Conservation (phyloP, 2,329 filamentous ascomycete genomes). For the Exophiala aquamarina region DNA sequence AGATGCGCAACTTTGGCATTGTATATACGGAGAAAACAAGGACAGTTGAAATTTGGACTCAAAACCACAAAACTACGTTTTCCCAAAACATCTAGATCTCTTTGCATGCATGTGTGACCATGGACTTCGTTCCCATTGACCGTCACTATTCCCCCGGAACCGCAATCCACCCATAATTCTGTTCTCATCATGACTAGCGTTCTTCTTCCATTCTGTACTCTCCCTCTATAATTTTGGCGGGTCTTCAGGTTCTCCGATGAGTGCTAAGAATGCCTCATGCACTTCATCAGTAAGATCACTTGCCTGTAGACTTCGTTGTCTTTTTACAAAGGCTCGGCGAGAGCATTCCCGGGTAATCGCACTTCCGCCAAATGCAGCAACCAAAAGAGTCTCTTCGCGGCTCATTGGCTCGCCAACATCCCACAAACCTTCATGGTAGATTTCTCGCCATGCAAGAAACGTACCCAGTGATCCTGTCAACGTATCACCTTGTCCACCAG, state of each 20-base stretch:
- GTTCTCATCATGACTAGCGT: background rate
- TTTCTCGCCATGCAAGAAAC: constrained; percentile 81
- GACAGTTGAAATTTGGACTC: background rate
- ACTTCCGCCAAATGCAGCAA: constrained; percentile 84
- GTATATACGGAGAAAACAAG: constrained; percentile 16
- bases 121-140: too few species aligned
- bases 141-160: too few species aligned
- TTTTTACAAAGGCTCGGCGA: constrained; percentile 78
- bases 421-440: constrained; percentile 84
- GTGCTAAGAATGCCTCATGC: constrained; percentile 72
- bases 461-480: constrained; percentile 87
- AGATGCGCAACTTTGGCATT: constrained; percentile 1
- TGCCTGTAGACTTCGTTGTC: constrained; percentile 84
- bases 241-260: constrained; percentile 70
- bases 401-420: constrained; percentile 56
- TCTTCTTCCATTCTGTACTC: too few species aligned
- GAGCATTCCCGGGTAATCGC: constrained; percentile 89
- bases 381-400: constrained; percentile 60
- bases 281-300: constrained; percentile 92
- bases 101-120: too few species aligned
- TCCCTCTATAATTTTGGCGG: constrained; percentile 7
- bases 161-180: background rate
- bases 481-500: constrained; percentile 93
- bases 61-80: background rate
- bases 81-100: too few species aligned